Evolutionary conservation across 2,329 filamentous ascomycete species (phyloP), one percentile per base, ranked within the genome.

Genomic region (Claviceps spartinae): DNA sequence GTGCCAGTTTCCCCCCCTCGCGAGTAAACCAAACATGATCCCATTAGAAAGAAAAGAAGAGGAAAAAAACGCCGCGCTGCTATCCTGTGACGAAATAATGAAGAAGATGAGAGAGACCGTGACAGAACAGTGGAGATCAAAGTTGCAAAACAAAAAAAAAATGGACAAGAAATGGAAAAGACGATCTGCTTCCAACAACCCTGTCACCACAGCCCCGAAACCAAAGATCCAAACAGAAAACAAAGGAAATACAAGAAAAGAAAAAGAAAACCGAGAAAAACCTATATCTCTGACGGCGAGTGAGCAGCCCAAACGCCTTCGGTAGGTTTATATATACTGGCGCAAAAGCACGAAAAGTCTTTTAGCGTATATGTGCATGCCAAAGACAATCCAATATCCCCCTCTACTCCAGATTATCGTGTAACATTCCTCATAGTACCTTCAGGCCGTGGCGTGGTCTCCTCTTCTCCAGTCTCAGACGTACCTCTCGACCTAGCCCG

Each of bases 381-480:
- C 26, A 30, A 30, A 30, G 26, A 30, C 8, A 30, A 30, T 30
- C 8, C 26, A 30, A 30, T 30, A 30, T 9, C 26, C 26, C 26
- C 3, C 8, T 30, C 26, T 9, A 30, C 26, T 30, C 26, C 26
- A 30, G 8, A 30, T 11, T 9, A 30, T 30, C 26, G 26, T 30
- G 26, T 30, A 30, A 30, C 11, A 3, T 30, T 30, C 26, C 26
- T 30, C 26, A 30, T 0, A 30, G 26, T 9, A 30, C 26, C 63
- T 47, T 55, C 51, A 4, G 69, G 64, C 30, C 68, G 64, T 47
- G 72, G 71, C 3, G 71, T 74, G 13, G 67, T 63, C 51, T 73
- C 68, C 30, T 72, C 66, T 13, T 64, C 61, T 11, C 30, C 38
- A 44, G 24, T 6, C n/a, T 24, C 40, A 26, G 34, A 36, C 24